Base-by-base conservation (phyloP, 306 rosid species). In the Canavalia gladiata region DNA sequence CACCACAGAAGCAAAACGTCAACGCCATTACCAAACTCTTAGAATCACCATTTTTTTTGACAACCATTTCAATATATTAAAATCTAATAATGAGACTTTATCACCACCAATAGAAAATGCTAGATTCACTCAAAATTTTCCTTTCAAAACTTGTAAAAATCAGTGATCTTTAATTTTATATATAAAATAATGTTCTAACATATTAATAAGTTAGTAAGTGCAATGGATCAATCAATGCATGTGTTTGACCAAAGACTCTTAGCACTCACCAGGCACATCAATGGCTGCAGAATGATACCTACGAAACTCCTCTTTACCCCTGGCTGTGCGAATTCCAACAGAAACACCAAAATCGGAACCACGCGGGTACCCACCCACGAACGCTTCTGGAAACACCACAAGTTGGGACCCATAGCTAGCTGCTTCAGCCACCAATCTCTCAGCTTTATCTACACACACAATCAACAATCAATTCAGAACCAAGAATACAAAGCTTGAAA, bases 361-460 rank as follows among this genome's bases (percentile, higher is more conserved):
- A 18, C 97, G 97, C 0, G 99, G 99, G 62, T 93, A 95, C 5
- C 99, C 99, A 18, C 97, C 99, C 42, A 95, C 87, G 86, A 91
- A 95, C 7, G 99, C 99, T 87, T 95, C 97, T 6, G 99, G 99
- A 86, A 95, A 95, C 59, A 95, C 92, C 80, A 95, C 97, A 75
- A 93, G 75, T 89, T 91, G 97, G 52, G 99, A 81, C 2, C 99
- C 99, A 82, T 79, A 85, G 51, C 93, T 84, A 6, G 93, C 95
- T 0, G 99, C 97, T 87, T 93, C 97, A 11, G 95, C 97, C 85
- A 93, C 33, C 85, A 95, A 88, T 55, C 95, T 91, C 85, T 93
- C 99, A 28, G 99, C 99, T 90, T 95, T 95, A 68, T 93, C 99
- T 91, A 81, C 34, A 64, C 25, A 67, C 35, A 60, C 58, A 76